Percentiles rank a stretch among this genome's conserved stretches.
Evolutionary conservation across 2,329 filamentous ascomycete species (phyloP).

Genomic region (Neofusicoccum ribis): DNA sequence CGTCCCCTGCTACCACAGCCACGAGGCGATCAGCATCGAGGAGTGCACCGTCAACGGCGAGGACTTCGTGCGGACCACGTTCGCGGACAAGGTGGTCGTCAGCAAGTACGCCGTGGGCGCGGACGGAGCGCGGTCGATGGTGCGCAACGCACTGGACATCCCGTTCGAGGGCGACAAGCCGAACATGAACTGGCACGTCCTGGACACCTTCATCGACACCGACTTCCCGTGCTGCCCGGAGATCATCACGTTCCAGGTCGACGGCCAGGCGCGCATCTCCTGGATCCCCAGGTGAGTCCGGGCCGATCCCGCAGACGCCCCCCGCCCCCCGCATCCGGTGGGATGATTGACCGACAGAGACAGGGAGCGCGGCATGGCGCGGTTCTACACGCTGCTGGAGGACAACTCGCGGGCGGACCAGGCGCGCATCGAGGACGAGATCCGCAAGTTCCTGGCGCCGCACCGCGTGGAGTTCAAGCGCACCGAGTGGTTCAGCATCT

Average conservation of each 20-base stretch:
- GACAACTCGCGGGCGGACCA: slow-evolving; percentile 41
- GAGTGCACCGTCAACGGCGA: slow-evolving; percentile 17
- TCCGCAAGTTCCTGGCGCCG: slow-evolving; percentile 48
- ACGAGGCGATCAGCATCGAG: slow-evolving; percentile 14
- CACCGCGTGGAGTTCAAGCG: slow-evolving; percentile 45
- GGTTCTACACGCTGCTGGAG: slow-evolving; percentile 51
- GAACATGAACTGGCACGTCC: slow-evolving; percentile 53
- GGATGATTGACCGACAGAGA: too few relatives aligned
- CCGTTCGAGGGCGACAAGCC: slow-evolving; percentile 50
- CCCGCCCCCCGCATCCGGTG: too few relatives aligned
- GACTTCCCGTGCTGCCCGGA: slow-evolving; percentile 50
- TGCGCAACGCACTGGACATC: slow-evolving; percentile 36
- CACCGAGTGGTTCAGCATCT: slow-evolving; percentile 54
- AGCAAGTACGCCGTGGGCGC: slow-evolving; percentile 25
- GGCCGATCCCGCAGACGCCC: too few relatives aligned
- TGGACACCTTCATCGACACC: slow-evolving; percentile 53
- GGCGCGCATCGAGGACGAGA: slow-evolving; percentile 37
- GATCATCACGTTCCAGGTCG: slow-evolving; percentile 51
- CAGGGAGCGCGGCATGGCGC: slow-evolving; percentile 47
- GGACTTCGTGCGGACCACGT: slow-evolving; percentile 16
- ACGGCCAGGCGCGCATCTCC: slow-evolving; percentile 48
- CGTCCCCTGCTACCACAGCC: slow-evolving; percentile 37
- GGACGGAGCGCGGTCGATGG: slow-evolving; percentile 25
- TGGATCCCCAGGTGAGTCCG: slow-evolving; percentile 46
- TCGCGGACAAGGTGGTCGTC: slow-evolving; percentile 16